phyloP scores from a whole-genome alignment of 257 asterid species.

The Jaltomata sinuosa region DNA sequence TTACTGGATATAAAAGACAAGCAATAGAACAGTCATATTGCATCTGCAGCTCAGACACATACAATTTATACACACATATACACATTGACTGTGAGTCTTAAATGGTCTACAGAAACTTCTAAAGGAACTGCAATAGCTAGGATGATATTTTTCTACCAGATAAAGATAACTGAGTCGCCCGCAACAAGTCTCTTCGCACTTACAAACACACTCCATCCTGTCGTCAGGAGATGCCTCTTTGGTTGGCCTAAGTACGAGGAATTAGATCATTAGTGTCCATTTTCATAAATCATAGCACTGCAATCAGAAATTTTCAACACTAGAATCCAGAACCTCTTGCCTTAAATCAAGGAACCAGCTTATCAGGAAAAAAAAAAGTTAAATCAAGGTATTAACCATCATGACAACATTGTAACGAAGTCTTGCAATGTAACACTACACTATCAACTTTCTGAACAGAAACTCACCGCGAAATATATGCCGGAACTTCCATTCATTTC shows the following conservation, averaged over 20 bases:
- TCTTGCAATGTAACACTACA: neutral
- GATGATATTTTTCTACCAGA: slow-evolving; percentile 51
- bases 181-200: slow-evolving; percentile 95
- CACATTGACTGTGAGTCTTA: neutral
- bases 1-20: neutral
- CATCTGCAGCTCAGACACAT: neutral
- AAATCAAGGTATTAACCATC: neutral
- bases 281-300: neutral
- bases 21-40: neutral
- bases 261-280: neutral
- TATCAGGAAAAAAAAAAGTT: neutral
- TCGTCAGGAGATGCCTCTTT: slow-evolving; percentile 93
- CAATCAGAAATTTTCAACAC: neutral
- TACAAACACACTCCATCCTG: slow-evolving; percentile 97
- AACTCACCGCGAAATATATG: slow-evolving; percentile 85
- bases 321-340: neutral
- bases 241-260: slow-evolving; percentile 72
- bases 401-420: neutral
- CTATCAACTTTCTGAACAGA: neutral
- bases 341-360: too few species aligned
- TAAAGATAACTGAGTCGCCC: slow-evolving; percentile 92
- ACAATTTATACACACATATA: neutral
- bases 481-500: slow-evolving; percentile 94
- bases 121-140: neutral
- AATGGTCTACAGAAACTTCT: neutral